Percentiles rank a stretch among this genome's conserved stretches.
Conservation (phyloP, 495 filamentous ascomycete genomes). For the Penicillium steckii region DNA sequence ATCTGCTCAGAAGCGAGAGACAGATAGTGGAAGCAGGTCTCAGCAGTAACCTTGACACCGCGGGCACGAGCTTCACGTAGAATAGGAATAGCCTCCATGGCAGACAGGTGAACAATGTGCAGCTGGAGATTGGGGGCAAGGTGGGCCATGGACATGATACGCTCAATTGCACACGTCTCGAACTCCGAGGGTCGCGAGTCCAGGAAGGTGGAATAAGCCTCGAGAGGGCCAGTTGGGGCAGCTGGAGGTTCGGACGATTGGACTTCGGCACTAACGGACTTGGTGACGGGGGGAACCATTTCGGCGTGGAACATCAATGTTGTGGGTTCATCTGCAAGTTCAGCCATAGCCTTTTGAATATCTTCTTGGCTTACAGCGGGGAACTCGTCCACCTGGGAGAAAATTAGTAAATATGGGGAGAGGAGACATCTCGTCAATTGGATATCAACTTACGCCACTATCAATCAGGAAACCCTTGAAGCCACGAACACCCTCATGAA, state of each 20-base stretch:
- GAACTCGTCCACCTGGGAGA: slow-evolving; percentile 82
- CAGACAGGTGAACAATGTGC: slow-evolving; percentile 94
- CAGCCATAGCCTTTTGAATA: slow-evolving; percentile 74
- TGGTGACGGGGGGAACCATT: slow-evolving; percentile 87
- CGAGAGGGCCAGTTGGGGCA: slow-evolving; percentile 71
- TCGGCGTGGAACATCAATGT: slow-evolving; percentile 99
- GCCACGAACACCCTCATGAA: slow-evolving; percentile 82
- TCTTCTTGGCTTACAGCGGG: slow-evolving; percentile 81
- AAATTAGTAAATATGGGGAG: slow-evolving; percentile 14
- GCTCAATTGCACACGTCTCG: slow-evolving; percentile 85
- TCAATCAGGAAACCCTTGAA: slow-evolving; percentile 99
- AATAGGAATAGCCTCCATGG: slow-evolving; percentile 89
- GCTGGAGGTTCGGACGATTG: slow-evolving; percentile 71
- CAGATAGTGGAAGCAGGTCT: slow-evolving; percentile 98
- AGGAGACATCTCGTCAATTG: neutral
- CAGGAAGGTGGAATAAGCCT: slow-evolving; percentile 86
- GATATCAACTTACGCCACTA: slow-evolving; percentile 72
- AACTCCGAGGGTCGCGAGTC: slow-evolving; percentile 86
- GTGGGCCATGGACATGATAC: slow-evolving; percentile 78
- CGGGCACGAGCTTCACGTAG: slow-evolving; percentile 72
- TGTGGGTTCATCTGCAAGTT: slow-evolving; percentile 73
- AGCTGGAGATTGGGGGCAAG: slow-evolving; percentile 81
- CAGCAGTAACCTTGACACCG: slow-evolving; percentile 89
- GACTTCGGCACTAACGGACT: slow-evolving; percentile 76
- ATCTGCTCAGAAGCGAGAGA: slow-evolving; percentile 86